phyloP scores from a whole-genome alignment of 257 asterid genomes.

The Coffea eugenioides region DNA sequence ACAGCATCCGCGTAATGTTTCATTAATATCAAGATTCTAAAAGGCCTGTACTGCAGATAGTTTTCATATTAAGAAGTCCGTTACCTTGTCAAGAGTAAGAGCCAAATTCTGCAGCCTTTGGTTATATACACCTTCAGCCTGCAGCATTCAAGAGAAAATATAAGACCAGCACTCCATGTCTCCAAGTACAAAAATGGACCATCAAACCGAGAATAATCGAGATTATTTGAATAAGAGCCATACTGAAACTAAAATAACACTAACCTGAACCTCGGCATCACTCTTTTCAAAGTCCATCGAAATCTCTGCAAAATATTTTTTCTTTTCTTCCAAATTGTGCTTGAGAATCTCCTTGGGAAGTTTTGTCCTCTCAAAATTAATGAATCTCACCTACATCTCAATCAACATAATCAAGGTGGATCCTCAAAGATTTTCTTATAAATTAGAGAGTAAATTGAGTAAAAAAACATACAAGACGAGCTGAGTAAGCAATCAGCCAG shows the following conservation, averaged over 20 bases:
- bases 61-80: not conserved
- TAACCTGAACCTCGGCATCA: constrained; percentile 97
- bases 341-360: constrained; percentile 81
- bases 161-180: constrained; percentile 2
- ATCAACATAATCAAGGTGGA: constrained; percentile 21
- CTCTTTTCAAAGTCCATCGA: constrained; percentile 79
- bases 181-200: not conserved
- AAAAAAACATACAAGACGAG: constrained; percentile 66
- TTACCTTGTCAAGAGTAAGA: constrained; percentile 93
- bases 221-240: not conserved
- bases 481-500: constrained; percentile 93
- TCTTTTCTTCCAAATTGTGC: constrained; percentile 92
- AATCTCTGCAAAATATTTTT: constrained; percentile 78
- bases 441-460: constrained; percentile 13
- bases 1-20: not conserved
- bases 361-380: constrained; percentile 88
- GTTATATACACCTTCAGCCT: constrained; percentile 98
- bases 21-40: not conserved
- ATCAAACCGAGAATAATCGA: not conserved
- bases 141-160: constrained; percentile 27
- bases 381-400: constrained; percentile 82
- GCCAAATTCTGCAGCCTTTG: constrained; percentile 98
- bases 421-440: not conserved
- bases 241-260: not conserved
- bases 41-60: not conserved